Base-by-base conservation (phyloP, 805 yeast genomes). In the Tetrapisispora taiwanensis region DNA sequence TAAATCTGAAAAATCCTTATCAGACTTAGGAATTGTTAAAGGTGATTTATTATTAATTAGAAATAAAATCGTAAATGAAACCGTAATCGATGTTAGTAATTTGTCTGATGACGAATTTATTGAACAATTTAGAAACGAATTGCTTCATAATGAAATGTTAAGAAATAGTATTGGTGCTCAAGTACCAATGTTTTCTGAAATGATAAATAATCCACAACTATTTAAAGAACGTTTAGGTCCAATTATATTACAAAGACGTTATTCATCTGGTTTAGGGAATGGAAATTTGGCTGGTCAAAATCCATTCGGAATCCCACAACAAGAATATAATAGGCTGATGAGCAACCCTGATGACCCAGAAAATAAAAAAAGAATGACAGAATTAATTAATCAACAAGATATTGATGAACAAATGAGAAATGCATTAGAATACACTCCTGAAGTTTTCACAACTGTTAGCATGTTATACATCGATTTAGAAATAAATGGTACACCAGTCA, bases 351-450 rank as follows among this genome's bases (percentile, higher is more conserved):
- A 81, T 55, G 73, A 77, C 52, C 84, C 85, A 17, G 84, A 75
- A 30, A 79, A 74, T 47, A 87, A 83, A 53, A 72, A 70, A 18
- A 72, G 73, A 51, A 79, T 86, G 36, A 52, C 79, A 56, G 90
- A 85, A 53, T 54, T 81, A 43, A 81, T 81, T 44, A 75, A 78
- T 48, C 81, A 79, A 53, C 77, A 76, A 52, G 84, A 79, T 34
- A 79, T 90, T 39, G 85, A 86, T 47, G 94, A 86, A 49, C 86
- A 87, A 57, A 69, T 84, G 70, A 72, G 77, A 38, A 71, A 77
- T 50, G 97, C 98, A 0, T 71, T 79, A 59, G 97, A 89, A 46
- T 79, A 81, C 43, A 78, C 90, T 4, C 98, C 99, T 0, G 99
- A 92, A 60, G 73, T 84, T 31, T 92, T 92, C 65, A 81, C 88